Evolutionary conservation across 2,329 filamentous ascomycete species (phyloP), one percentile per base, ranked within the genome.

Genomic region (Delphinella strobiligena): DNA sequence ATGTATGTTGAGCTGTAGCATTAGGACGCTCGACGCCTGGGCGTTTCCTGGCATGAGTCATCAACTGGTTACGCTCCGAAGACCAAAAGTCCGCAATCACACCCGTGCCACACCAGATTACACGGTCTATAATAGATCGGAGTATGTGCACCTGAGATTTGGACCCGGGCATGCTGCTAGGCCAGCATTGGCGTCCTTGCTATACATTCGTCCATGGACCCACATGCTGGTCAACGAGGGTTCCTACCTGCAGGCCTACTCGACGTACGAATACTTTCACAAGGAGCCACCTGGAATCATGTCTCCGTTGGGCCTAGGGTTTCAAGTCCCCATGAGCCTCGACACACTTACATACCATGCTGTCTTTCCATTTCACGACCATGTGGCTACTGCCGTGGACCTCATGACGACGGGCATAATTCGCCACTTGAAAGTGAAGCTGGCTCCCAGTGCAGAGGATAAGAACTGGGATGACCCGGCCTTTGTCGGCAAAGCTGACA

Each of bases 151-250:
- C 17, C 19, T 37, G 2, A 9, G 30, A 7, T 11, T 41, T 19
- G 34, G 31, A 19, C 35, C 35, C 4, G 34, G 37, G 10, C 34
- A 41, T 17, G 34, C 35, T 29, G 22, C 37, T 12, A 37, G 38
- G 19, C 34, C 31, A 31, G 22, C 37, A 7, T 19, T 29, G 7
- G n/a, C 36, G 12, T 38, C 40, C 15, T 22, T 85, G 1, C 69
- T 84, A 33, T 67, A 67, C 18, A 61, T 72, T n/a, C 68, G 72
- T 1, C 71, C 71, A 2, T 88, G 83, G 82, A 68, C 66, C 0
- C 68, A 72, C 14, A 51, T 86, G 0, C 62, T 72, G 2, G 72
- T 86, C 47, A 88, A 88, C 54, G 82, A 89, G 60, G 80, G 81
- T 7, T 84, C 80, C 0, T 84, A 76, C 4, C 69, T 81, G n/a